Percentiles rank a stretch among this genome's conserved stretches.
phyloP scores from a whole-genome alignment of 2,329 filamentous ascomycete genomes.

The Clonostachys solani region DNA sequence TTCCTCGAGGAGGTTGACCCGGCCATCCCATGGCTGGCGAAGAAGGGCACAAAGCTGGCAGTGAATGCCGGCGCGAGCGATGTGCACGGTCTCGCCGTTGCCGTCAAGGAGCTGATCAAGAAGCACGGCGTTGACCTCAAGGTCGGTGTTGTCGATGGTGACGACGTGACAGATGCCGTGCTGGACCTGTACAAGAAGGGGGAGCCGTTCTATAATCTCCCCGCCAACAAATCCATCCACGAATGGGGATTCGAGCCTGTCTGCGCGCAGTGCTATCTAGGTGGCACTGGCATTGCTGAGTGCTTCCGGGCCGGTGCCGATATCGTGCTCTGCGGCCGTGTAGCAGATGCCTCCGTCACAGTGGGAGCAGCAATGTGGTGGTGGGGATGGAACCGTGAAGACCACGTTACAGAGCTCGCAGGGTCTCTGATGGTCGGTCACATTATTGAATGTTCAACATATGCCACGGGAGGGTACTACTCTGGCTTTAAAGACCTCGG shows the following conservation, averaged over 20 bases:
- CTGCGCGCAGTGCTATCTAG: slow-evolving; percentile 35
- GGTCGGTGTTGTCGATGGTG: slow-evolving; percentile 25
- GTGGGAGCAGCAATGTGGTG: slow-evolving; percentile 49
- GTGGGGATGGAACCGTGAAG: slow-evolving; percentile 41
- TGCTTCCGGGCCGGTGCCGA: slow-evolving; percentile 32
- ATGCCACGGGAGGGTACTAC: slow-evolving; percentile 48
- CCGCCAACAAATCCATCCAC: slow-evolving; percentile 13
- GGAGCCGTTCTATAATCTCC: slow-evolving; percentile 12
- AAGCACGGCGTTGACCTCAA: slow-evolving; percentile 23
- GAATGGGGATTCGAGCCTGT: slow-evolving; percentile 17
- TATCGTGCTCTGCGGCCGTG: slow-evolving; percentile 39
- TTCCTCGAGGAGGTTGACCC: slow-evolving; percentile 22
- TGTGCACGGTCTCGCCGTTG: slow-evolving; percentile 13
- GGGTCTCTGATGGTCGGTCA: slow-evolving; percentile 42
- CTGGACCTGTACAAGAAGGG: slow-evolving; percentile 15
- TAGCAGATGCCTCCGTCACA: slow-evolving; percentile 39
- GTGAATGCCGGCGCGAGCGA: slow-evolving; percentile 29
- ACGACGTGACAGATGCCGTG: slow-evolving; percentile 21
- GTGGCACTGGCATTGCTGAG: slow-evolving; percentile 36
- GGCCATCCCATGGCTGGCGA: slow-evolving; percentile 18
- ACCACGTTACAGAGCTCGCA: slow-evolving; percentile 38
- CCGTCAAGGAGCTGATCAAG: slow-evolving; percentile 12
- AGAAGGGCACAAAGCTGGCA: slow-evolving; percentile 23
- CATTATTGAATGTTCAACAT: slow-evolving; percentile 44
- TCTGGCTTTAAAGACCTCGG: slow-evolving; percentile 25